phyloP scores from a whole-genome alignment of 305 asterid species.

The Stenogyne calaminthoides region DNA sequence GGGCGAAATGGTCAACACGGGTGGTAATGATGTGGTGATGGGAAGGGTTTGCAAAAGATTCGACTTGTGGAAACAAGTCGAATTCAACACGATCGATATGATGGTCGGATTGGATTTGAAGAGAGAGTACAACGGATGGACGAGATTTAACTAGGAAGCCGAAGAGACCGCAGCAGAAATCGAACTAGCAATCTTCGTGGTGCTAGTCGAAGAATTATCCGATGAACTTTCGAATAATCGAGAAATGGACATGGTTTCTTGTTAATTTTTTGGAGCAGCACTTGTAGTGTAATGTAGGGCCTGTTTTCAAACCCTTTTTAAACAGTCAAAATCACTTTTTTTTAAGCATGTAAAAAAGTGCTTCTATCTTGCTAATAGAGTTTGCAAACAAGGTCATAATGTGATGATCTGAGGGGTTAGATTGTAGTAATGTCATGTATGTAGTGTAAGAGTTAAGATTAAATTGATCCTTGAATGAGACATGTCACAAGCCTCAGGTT shows the following conservation, averaged over 20 bases:
- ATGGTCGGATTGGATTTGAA: slow-evolving; percentile 58
- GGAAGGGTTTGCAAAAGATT: slow-evolving; percentile 50
- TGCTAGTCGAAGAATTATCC: slow-evolving; percentile 47
- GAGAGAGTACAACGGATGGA: slow-evolving; percentile 45
- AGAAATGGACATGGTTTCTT: neutral
- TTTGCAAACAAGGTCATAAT: no score
- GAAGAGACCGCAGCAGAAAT: slow-evolving; percentile 47
- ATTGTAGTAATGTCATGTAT: slow-evolving; percentile 10
- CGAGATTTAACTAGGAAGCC: slow-evolving; percentile 35
- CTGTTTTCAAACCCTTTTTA: no score
- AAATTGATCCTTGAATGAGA: neutral
- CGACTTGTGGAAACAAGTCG: slow-evolving; percentile 56
- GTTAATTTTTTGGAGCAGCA: neutral
- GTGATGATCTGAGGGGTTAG: neutral
- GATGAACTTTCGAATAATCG: slow-evolving; percentile 29
- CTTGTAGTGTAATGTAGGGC: neutral
- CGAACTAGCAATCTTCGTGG: slow-evolving; percentile 40
- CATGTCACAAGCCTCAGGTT: neutral
- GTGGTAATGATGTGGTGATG: slow-evolving; percentile 37
- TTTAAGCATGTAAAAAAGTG: no score
- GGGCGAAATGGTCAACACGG: slow-evolving; percentile 20
- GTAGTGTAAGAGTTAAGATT: neutral
- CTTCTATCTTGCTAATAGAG: no score
- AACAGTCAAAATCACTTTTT: no score
- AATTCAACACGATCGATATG: slow-evolving; percentile 55